Conservation (phyloP, 164 flowering plant species). For the Annona squamosa region DNA sequence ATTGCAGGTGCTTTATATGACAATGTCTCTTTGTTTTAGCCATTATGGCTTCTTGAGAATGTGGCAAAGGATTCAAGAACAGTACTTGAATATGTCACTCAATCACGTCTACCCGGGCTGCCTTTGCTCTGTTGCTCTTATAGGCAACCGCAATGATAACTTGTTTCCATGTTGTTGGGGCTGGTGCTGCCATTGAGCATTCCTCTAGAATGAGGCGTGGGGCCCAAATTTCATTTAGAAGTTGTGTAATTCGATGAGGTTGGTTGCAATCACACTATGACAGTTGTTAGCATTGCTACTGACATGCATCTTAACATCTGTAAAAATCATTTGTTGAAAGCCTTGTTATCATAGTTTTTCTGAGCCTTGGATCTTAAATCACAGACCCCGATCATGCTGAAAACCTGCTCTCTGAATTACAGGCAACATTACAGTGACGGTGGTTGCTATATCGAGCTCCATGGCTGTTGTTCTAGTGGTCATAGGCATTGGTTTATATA, state of each 20-base stretch:
- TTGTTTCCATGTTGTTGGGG: neutral
- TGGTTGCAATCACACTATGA: neutral
- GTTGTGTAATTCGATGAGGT: neutral
- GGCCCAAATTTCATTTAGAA: neutral
- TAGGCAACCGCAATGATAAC: neutral
- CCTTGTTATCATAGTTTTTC: neutral
- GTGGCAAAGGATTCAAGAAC: neutral
- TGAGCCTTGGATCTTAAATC: neutral
- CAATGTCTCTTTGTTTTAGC: neutral
- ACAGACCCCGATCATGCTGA: neutral
- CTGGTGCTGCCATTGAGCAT: neutral
- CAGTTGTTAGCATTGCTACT: neutral
- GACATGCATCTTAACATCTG: neutral
- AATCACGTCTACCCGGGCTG: neutral
- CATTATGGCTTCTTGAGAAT: neutral
- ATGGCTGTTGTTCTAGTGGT: slow-evolving; percentile 39
- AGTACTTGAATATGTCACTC: neutral
- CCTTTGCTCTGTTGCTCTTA: neutral
- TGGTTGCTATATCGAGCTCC: slow-evolving; percentile 53
- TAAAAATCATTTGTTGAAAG: neutral
- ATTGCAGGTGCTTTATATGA: neutral
- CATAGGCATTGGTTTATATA: slow-evolving; percentile 35
- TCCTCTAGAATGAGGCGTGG: neutral
- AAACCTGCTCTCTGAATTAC: slow-evolving; percentile 14
- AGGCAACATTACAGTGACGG: slow-evolving; percentile 44